Base-by-base conservation (phyloP, 2,329 filamentous ascomycete genomes). In the Fusarium pilosicola region DNA sequence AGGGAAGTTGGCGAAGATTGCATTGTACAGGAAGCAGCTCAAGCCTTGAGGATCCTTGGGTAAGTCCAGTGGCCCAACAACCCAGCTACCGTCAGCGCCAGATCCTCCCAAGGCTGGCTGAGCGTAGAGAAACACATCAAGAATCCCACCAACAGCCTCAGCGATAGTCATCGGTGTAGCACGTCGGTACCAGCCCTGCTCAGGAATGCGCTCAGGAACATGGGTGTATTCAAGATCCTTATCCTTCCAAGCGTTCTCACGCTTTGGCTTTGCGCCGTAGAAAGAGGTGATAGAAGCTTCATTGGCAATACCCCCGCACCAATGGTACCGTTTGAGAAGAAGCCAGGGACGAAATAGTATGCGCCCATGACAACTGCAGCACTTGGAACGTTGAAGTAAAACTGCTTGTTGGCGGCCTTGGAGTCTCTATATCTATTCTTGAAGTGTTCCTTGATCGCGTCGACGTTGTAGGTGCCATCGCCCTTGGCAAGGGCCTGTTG, bases 321-420 rank as follows among this genome's bases (percentile, higher is more conserved):
- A 10, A 72, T 72, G 2, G 70, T 72, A 1, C 70, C 70, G 13
- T 72, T 72, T 12, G 70, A 72, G 13, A 72, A 72, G 68, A 72
- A 72, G 8, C 68, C 70, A 14, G 70, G 70, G 12, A 72, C 24
- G 14, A 72, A 71, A 10, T 72, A 72, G n/a, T 72, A 68, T 2
- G 70, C 68, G 3, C 69, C 69, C 68, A 72, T 72, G 3, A 72
- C 70, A 14, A 72, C 70, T 7, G 24, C 48, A 4, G 70, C 63
- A 12, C 58, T 68, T 0, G 68, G 70, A 1, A 60, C 3, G 12
- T 72, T 72, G 20, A 71, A 71, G 38, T 72, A 72, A 26, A 72
- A 72, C 44, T 71, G 70, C 17, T 59, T 72, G 34, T 72, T 71
- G 7, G 24, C 48, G 1, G 63, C 70, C 30, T 71, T 72, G 13